Conservation (phyloP, 2,329 filamentous ascomycete species). For the Fusarium clavum region DNA sequence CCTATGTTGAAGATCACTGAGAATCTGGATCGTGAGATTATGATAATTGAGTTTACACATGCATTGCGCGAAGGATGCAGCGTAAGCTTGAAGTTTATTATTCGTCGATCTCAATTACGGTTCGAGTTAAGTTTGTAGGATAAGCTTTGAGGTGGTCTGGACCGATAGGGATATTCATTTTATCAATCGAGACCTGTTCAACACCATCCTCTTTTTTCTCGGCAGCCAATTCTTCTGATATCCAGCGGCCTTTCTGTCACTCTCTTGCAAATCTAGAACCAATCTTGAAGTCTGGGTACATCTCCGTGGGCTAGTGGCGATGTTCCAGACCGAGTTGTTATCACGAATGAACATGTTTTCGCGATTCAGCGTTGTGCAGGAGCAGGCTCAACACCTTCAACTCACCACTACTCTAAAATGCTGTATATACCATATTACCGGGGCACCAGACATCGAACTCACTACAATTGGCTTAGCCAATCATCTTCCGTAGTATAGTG, state of each 20-base stretch:
- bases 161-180: neutral
- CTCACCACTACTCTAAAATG: neutral
- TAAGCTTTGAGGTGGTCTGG: neutral
- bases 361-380: neutral
- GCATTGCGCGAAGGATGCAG: neutral
- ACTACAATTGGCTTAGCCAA: neutral
- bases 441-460: neutral
- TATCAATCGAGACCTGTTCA: neutral
- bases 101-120: neutral
- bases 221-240: neutral
- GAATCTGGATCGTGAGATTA: neutral
- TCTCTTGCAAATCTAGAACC: neutral
- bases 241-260: neutral
- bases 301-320: neutral
- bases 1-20: neutral
- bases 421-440: neutral
- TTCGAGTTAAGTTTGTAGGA: neutral
- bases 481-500: constrained; percentile 52
- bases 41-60: neutral
- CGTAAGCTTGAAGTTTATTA: neutral
- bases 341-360: neutral
- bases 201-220: neutral
- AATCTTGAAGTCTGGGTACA: neutral
- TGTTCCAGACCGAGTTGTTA: neutral
- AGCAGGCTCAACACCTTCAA: neutral